Percentiles rank a stretch among this genome's conserved stretches.
Conservation (phyloP, 768 basidiomycete genomes). For the Dioszegia aurantiaca region DNA sequence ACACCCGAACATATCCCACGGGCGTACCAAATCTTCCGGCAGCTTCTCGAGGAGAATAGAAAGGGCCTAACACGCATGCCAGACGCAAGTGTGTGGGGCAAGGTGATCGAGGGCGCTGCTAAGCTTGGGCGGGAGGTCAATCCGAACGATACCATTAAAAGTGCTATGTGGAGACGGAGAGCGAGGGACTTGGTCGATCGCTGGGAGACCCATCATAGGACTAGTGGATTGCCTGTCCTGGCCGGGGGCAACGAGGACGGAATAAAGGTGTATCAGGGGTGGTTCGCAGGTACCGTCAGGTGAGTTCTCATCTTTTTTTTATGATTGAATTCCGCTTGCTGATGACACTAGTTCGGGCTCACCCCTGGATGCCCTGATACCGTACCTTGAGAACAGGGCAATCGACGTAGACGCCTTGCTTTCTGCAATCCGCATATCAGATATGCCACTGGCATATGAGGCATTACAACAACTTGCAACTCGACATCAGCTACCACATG, state of each 20-base stretch:
- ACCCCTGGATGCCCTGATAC: constrained; percentile 27
- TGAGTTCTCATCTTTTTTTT: constrained; percentile 18
- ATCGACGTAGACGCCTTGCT: constrained; percentile 28
- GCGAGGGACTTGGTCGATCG: constrained; percentile 58
- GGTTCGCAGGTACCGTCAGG: constrained; percentile 42
- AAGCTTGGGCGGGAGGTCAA: constrained; percentile 23
- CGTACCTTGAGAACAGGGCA: constrained; percentile 25
- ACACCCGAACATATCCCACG: constrained; percentile 41
- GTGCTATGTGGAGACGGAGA: constrained; percentile 63
- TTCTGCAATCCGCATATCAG: constrained; percentile 24
- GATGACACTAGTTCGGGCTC: constrained; percentile 33
- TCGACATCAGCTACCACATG: constrained; percentile 16
- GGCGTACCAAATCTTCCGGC: constrained; percentile 48
- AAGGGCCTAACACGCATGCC: constrained; percentile 25
- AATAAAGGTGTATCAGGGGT: constrained; percentile 48
- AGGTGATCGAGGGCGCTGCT: constrained; percentile 41
- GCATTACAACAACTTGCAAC: constrained; percentile 26
- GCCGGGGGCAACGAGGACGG: constrained; percentile 23
- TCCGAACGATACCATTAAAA: constrained; percentile 55
- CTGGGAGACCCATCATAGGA: constrained; percentile 32
- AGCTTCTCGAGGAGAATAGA: constrained; percentile 34
- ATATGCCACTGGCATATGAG: constrained; percentile 33
- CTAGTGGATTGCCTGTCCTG: constrained; percentile 15
- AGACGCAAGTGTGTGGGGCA: constrained; percentile 43
- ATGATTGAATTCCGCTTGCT: not conserved